Percentiles rank a stretch among this genome's conserved stretches.
These are phyloP conservation scores for Pulveroboletus frians DNA, from an alignment of 768 basidiomycete species.

Conservation along the genomic window DNA sequence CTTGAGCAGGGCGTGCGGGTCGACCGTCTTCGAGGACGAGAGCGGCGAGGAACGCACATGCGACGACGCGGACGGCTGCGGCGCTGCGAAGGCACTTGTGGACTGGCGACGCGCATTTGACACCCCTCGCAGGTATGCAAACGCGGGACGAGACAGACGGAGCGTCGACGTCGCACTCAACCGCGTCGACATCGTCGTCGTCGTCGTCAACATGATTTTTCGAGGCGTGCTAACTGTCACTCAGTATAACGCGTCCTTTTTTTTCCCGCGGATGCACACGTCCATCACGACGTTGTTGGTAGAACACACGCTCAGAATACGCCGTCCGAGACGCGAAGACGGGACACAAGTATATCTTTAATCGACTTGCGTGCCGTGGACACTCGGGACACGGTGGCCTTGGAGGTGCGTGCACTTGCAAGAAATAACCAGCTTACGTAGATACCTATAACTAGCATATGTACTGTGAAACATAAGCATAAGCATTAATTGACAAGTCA, in stretches of 20 bases:
- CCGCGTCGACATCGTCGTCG: slow-evolving; percentile 21
- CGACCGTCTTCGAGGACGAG: slow-evolving; percentile 29
- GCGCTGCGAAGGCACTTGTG: slow-evolving; percentile 38
- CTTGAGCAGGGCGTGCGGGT: slow-evolving; percentile 68
- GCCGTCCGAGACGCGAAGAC: no score
- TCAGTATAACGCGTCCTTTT: neutral
- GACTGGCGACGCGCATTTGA: slow-evolving; percentile 34
- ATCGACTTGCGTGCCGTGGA: no score
- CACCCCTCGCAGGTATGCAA: slow-evolving; percentile 1
- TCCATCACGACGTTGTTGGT: no score
- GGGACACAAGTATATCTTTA: no score
- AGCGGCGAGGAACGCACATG: slow-evolving; percentile 15
- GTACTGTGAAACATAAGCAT: no score
- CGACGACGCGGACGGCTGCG: slow-evolving; percentile 9
- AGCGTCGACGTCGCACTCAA: slow-evolving; percentile 12
- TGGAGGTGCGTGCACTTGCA: no score
- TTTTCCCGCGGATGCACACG: slow-evolving; percentile 24
- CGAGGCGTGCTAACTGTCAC: neutral
- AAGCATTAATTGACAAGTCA: no score
- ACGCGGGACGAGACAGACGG: slow-evolving; percentile 12
- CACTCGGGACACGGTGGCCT: no score
- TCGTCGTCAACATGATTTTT: slow-evolving; percentile 2
- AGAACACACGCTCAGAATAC: no score
- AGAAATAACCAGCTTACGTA: no score
- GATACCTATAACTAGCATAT: no score